phyloP scores from a whole-genome alignment of 306 rosid species.

The Rosa persica region DNA sequence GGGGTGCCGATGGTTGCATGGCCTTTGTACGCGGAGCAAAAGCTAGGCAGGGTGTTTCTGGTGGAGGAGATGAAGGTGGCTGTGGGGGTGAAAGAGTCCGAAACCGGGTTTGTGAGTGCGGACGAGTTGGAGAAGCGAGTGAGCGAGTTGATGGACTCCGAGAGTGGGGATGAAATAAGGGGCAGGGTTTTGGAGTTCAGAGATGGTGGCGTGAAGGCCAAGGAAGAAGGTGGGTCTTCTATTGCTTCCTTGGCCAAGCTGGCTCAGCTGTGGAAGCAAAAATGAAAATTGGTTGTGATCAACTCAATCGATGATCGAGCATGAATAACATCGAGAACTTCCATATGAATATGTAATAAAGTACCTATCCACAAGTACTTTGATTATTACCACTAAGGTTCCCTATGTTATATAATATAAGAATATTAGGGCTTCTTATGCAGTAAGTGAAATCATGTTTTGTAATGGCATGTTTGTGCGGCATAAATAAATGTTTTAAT shows the following conservation, averaged over 20 bases:
- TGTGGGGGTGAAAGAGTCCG: background rate
- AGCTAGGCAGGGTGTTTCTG: background rate
- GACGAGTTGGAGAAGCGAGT: background rate
- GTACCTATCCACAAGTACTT: background rate
- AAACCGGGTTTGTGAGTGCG: background rate
- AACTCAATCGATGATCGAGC: background rate
- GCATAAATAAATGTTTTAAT: too few relatives aligned
- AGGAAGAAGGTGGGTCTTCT: slow-evolving; percentile 20
- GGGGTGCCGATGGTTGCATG: slow-evolving; percentile 24
- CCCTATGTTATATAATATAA: background rate
- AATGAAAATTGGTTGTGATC: background rate
- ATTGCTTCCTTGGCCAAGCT: slow-evolving; percentile 5
- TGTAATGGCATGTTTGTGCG: too few relatives aligned
- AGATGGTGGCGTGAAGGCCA: slow-evolving; percentile 9
- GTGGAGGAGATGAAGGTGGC: slow-evolving; percentile 15
- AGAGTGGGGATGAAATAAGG: slow-evolving; percentile 2
- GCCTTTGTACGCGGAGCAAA: slow-evolving; percentile 22
- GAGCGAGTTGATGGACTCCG: slow-evolving; percentile 1
- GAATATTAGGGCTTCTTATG: background rate
- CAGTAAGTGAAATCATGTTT: background rate
- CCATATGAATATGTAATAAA: background rate
- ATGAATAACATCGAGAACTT: background rate
- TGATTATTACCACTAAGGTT: background rate
- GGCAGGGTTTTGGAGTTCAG: slow-evolving; percentile 2
- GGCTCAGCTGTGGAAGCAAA: background rate